Evolutionary conservation across 495 filamentous ascomycete species (phyloP).

Genomic region (Neurospora sp.): DNA sequence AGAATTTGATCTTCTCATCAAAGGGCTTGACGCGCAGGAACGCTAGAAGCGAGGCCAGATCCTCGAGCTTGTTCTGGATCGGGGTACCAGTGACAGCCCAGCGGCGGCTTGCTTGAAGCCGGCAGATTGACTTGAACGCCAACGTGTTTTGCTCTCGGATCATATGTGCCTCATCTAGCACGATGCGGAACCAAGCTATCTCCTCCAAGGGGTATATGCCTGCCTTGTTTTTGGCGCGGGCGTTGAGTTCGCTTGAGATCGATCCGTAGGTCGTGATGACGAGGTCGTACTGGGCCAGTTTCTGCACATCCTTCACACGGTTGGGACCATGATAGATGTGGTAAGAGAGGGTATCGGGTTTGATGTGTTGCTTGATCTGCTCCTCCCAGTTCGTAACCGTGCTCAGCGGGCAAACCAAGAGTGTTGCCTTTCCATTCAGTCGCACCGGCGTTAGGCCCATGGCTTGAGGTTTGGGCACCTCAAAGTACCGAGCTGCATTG

Average conservation of each 20-base stretch:
- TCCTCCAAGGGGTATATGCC: conserved; percentile 57
- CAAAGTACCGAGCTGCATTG: conserved; percentile 21
- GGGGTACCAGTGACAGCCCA: conserved; percentile 96
- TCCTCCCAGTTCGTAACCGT: conserved; percentile 87
- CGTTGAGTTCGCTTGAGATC: conserved; percentile 65
- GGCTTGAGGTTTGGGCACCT: conserved; percentile 23
- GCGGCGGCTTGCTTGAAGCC: conserved; percentile 68
- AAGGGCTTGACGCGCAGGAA: conserved; percentile 85
- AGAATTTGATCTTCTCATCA: conserved; percentile 63
- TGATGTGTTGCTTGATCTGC: conserved; percentile 75
- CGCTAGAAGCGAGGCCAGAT: conserved; percentile 79
- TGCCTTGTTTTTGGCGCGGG: conserved; percentile 46
- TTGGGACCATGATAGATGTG: conserved; percentile 80
- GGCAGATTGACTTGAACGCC: conserved; percentile 74
- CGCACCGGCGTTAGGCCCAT: conserved; percentile 39
- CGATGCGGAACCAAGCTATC: conserved; percentile 89
- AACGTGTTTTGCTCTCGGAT: conserved; percentile 77
- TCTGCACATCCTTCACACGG: conserved; percentile 53
- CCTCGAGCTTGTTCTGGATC: conserved; percentile 85
- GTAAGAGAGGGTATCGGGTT: conserved; percentile 46
- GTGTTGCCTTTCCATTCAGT: conserved; percentile 64
- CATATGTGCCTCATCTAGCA: conserved; percentile 90
- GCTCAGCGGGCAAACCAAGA: conserved; percentile 85
- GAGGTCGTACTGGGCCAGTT: conserved; percentile 65
- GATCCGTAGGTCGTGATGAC: conserved; percentile 89